Percentiles rank a stretch among this genome's conserved stretches.
Evolutionary conservation across 2,329 filamentous ascomycete genomes (phyloP).

Genomic region (Cordyceps pruinosa): DNA sequence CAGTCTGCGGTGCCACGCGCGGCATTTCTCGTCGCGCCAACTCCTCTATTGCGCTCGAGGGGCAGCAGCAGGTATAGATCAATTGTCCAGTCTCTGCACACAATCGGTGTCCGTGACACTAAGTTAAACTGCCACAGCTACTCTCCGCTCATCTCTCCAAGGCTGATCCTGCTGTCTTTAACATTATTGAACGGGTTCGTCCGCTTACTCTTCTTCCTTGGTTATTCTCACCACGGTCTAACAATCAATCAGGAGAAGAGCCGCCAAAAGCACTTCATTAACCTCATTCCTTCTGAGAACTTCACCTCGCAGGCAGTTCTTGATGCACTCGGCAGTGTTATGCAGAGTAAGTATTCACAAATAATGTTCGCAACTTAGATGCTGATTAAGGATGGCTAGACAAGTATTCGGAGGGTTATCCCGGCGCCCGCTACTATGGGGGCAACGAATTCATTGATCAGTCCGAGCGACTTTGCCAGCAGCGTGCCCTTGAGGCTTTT

Average conservation of each 20-base stretch:
- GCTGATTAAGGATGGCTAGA: conserved; percentile 46
- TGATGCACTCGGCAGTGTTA: conserved; percentile 85
- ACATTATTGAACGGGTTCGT: conserved; percentile 81
- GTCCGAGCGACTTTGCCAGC: conserved; percentile 82
- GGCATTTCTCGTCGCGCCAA: conserved; percentile 30
- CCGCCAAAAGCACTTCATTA: conserved; percentile 97
- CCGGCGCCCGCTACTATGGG: conserved; percentile 91
- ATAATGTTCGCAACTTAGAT: conserved; percentile 10
- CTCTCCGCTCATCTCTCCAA: conserved; percentile 72
- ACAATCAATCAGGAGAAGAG: conserved; percentile 67
- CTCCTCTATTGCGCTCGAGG: conserved; percentile 44
- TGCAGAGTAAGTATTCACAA: conserved; percentile 64
- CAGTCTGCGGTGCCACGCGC: conserved; percentile 17
- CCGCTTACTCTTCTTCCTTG: not conserved
- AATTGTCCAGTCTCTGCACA: conserved; percentile 12
- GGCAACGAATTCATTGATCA: conserved; percentile 95
- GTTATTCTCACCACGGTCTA: not conserved
- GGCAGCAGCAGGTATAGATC: conserved; percentile 50
- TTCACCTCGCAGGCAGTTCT: conserved; percentile 90
- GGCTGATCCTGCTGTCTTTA: conserved; percentile 78
- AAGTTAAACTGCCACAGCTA: conserved; percentile 45
- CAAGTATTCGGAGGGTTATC: conserved; percentile 98
- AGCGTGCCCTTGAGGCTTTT: conserved; percentile 82
- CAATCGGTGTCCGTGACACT: not conserved
- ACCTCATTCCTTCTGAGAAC: conserved; percentile 91